Evolutionary conservation across 441 rosid genomes (phyloP), one percentile per base, ranked within the genome.

Genomic region (Gossypium davidsonii): DNA sequence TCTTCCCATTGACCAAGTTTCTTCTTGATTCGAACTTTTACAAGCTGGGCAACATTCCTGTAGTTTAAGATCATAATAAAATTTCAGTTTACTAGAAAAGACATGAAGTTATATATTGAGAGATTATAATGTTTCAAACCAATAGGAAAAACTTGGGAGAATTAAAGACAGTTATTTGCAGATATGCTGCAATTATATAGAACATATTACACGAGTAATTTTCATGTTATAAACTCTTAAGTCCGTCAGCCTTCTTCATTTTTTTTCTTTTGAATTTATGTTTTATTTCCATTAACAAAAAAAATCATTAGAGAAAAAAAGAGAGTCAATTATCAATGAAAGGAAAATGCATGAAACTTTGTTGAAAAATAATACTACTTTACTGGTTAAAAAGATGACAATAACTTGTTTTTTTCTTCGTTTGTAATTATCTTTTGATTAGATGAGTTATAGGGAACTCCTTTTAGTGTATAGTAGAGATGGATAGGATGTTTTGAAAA

Each of bases 1-100:
- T 88, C 89, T 55, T 89, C 75, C 96, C 96, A 90, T 51, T 87
- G 76, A 70, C 90, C 89, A 66, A 80, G 74, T 71, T 60, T 88
- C 61, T 84, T 86, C 93, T 86, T 85, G 79, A 89, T 71, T 79
- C 85, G 87, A 65, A 91, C 93, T 82, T 86, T 87, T 1, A 91
- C 85, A 58, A 93, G 87, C 76, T 89, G 93, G 52, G 94, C 92
- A 72, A 93, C 87, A 80, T 91, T 91, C 85, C 97, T 91, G 79
- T 66, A 76, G 48, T 23, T 34, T 34, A 34, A 34, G 39, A 34
- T 34, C 39, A 69, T 65, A 79, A 18, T 20, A 44, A 65, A 12
- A 44, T 28, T 70, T 66, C 6, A 78, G 70, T 21, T 67, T 49
- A 25, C 31, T 3, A n/a, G 66, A 26, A 37, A 74, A 8, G 3